These are phyloP conservation scores for Penicillium decumbens DNA, from an alignment of 2,329 filamentous ascomycete species.

Conservation along the genomic window DNA sequence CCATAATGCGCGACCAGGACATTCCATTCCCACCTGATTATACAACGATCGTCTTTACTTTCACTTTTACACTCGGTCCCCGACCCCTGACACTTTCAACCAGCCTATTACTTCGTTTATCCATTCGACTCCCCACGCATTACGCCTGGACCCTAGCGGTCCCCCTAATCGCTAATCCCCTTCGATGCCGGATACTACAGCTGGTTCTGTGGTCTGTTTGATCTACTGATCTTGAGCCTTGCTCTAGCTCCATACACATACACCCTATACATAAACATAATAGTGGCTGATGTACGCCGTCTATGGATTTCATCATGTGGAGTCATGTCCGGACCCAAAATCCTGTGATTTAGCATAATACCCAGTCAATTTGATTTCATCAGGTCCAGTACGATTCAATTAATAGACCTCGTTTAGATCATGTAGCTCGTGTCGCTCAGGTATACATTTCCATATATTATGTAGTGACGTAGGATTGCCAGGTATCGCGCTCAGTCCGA, in stretches of 20 bases:
- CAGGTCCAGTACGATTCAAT: neutral
- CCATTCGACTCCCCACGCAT: neutral
- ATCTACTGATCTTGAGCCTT: neutral
- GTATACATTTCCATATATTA: neutral
- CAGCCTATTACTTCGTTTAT: neutral
- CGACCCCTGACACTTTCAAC: neutral
- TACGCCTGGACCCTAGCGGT: slow-evolving; percentile 9
- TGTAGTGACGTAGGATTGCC: neutral
- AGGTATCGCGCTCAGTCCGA: slow-evolving; percentile 10
- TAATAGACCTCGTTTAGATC: neutral
- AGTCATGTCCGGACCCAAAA: slow-evolving; percentile 16
- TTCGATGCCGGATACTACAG: slow-evolving; percentile 2
- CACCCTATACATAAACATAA: slow-evolving; percentile 16
- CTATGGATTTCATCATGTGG: slow-evolving; percentile 20
- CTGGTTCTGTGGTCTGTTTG: slow-evolving; percentile 9
- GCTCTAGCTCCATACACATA: slow-evolving; percentile 1
- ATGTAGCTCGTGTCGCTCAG: neutral
- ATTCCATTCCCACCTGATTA: slow-evolving; percentile 18
- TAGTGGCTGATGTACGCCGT: slow-evolving; percentile 19
- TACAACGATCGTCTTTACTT: neutral
- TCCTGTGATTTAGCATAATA: slow-evolving; percentile 26
- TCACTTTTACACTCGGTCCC: neutral
- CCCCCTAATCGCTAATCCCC: neutral
- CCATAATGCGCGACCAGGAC: slow-evolving; percentile 16
- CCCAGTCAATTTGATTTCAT: slow-evolving; percentile 14